Conservation (phyloP, 1,284 basidiomycete genomes). For the Austroboletus niveus region DNA sequence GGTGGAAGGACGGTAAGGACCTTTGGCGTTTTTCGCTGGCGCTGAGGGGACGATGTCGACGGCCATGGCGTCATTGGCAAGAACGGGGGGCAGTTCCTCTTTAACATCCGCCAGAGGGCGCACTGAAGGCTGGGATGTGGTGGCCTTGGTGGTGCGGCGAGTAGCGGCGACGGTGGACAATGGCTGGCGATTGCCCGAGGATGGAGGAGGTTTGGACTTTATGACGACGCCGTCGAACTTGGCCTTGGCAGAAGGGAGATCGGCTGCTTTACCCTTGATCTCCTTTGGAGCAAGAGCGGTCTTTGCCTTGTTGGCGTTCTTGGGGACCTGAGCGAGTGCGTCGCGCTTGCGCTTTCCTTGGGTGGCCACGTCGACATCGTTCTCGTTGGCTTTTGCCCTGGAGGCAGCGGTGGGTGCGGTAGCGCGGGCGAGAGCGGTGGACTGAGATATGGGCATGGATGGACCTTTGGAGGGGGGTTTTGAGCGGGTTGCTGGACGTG, state of each 20-base stretch:
- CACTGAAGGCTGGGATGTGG: constrained; percentile 19
- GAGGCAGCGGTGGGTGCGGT: constrained; percentile 48
- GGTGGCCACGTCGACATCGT: constrained; percentile 42
- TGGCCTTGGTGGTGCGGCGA: constrained; percentile 27
- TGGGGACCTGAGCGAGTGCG: constrained; percentile 65
- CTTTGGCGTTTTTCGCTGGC: constrained; percentile 2
- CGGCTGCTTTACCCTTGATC: constrained; percentile 46
- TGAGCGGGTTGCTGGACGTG: constrained; percentile 53
- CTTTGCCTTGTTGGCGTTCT: constrained; percentile 49
- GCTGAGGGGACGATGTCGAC: constrained; percentile 40
- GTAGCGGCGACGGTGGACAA: constrained; percentile 37
- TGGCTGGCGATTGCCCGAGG: constrained; percentile 36
- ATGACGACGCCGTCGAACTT: constrained; percentile 58
- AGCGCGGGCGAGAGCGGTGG: constrained; percentile 42
- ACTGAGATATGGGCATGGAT: constrained; percentile 38
- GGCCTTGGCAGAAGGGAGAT: constrained; percentile 34
- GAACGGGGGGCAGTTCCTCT: constrained; percentile 31
- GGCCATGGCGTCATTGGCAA: constrained; percentile 56
- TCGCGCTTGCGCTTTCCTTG: constrained; percentile 72
- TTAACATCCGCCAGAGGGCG: constrained; percentile 35
- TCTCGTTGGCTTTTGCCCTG: constrained; percentile 45
- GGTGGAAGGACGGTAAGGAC: constrained; percentile 9
- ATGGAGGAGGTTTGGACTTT: constrained; percentile 42
- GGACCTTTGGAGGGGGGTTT: constrained; percentile 50
- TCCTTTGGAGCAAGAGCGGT: constrained; percentile 28